phyloP scores from a whole-genome alignment of 805 yeast genomes.

The Groenewaldozyma tartarivorans region DNA sequence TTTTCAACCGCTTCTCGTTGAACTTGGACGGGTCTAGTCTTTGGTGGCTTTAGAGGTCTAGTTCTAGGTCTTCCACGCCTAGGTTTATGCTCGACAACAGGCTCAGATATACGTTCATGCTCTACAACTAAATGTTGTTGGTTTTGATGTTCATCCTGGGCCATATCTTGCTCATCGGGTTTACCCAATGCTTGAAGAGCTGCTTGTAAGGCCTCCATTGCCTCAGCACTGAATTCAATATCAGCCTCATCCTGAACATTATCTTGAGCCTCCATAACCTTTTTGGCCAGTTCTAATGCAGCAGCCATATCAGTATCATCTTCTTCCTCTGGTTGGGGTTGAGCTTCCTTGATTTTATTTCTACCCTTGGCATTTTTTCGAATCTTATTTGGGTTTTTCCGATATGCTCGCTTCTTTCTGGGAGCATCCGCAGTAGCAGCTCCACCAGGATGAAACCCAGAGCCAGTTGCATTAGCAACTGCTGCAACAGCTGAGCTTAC shows the following conservation, averaged over 20 bases:
- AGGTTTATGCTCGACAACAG: not conserved
- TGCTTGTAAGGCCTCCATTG: conserved; percentile 20
- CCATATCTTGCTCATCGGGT: not conserved
- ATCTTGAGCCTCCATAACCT: conserved; percentile 20
- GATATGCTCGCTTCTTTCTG: not conserved
- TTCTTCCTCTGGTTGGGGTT: conserved; percentile 1
- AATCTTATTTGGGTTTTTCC: not conserved
- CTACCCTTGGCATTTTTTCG: conserved; percentile 1
- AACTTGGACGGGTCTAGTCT: not conserved
- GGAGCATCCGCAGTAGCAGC: not conserved
- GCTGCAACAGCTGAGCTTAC: conserved; percentile 4
- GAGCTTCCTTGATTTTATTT: not conserved
- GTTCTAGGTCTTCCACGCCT: not conserved
- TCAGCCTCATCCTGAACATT: conserved; percentile 4
- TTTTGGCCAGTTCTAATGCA: conserved; percentile 28
- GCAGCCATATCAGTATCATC: conserved; percentile 21
- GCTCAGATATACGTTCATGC: not conserved
- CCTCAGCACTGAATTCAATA: conserved; percentile 11
- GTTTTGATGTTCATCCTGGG: not conserved
- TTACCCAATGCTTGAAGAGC: conserved; percentile 18
- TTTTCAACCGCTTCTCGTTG: not conserved
- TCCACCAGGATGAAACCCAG: not conserved
- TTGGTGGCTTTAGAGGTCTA: not conserved
- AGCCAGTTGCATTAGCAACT: not conserved
- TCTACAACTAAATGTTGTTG: not conserved